These are phyloP conservation scores for Gastrolobium bilobum DNA, from an alignment of 306 rosid genomes.

Conservation along the genomic window DNA sequence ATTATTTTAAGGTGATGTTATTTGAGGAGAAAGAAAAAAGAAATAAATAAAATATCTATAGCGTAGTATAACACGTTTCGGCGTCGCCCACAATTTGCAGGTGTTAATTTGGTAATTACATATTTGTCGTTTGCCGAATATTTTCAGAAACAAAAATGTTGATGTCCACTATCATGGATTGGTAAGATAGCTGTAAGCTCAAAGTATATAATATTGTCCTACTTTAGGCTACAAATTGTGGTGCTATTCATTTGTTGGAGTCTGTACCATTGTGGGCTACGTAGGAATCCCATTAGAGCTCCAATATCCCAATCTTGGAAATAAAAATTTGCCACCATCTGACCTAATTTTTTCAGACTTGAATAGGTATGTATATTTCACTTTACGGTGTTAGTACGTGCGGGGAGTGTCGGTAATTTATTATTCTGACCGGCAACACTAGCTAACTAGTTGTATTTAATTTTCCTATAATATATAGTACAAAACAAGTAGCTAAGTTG, in stretches of 20 bases:
- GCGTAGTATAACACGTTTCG: neutral
- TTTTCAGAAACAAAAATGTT: neutral
- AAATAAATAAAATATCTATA: neutral
- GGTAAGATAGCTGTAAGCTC: constrained; percentile 49
- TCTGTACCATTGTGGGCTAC: constrained; percentile 51
- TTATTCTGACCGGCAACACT: neutral
- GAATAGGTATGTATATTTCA: constrained; percentile 11
- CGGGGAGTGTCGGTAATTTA: constrained; percentile 1
- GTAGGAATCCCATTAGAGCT: constrained; percentile 56
- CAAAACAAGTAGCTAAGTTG: neutral
- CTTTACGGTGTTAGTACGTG: constrained; percentile 27
- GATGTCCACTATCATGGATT: constrained; percentile 44
- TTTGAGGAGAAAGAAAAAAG: neutral
- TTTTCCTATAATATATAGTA: neutral
- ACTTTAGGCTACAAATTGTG: constrained; percentile 54
- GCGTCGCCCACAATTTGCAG: constrained; percentile 23
- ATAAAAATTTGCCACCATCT: constrained; percentile 10
- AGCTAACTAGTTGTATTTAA: neutral
- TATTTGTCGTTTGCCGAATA: constrained; percentile 8
- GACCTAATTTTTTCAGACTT: constrained; percentile 53
- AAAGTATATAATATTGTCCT: constrained; percentile 45
- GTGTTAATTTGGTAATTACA: constrained; percentile 15
- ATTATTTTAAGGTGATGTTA: constrained; percentile 15
- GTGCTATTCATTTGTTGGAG: constrained; percentile 46
- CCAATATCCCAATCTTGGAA: constrained; percentile 49